These are phyloP conservation scores for Neoscytalidium dimidiatum DNA, from an alignment of 2,329 filamentous ascomycete genomes.

Conservation along the genomic window DNA sequence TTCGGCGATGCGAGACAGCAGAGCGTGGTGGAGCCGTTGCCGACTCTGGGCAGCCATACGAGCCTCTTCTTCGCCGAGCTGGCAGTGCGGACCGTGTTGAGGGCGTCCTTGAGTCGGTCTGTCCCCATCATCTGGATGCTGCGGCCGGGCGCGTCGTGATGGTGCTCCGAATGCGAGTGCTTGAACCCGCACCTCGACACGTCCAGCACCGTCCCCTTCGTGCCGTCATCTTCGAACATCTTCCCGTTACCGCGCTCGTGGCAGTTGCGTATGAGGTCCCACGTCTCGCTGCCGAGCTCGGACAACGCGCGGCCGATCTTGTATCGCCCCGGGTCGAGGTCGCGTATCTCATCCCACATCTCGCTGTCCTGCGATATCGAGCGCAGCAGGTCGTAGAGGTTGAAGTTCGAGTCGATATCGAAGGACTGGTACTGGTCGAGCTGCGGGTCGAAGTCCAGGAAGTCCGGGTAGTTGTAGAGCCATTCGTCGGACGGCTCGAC, in stretches of 20 bases:
- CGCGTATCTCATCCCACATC: neutral
- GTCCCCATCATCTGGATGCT: neutral
- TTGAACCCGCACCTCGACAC: neutral
- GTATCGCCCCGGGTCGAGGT: neutral
- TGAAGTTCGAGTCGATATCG: neutral
- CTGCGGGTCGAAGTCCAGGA: conserved; percentile 3
- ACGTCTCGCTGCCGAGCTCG: neutral
- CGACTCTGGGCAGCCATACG: neutral
- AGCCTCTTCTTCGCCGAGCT: conserved; percentile 13
- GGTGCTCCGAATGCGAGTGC: neutral
- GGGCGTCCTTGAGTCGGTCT: neutral
- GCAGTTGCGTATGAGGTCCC: neutral
- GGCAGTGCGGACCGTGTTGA: neutral
- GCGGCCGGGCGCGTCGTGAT: neutral
- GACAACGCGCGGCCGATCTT: neutral
- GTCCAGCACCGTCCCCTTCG: neutral
- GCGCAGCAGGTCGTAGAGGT: neutral
- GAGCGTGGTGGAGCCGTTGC: conserved; percentile 8
- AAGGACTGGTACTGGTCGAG: neutral
- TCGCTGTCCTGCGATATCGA: neutral
- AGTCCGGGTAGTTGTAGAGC: conserved; percentile 20
- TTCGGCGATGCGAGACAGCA: conserved; percentile 23
- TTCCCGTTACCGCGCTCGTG: neutral
- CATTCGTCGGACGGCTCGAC: conserved; percentile 20
- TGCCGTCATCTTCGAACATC: neutral